Evolutionary conservation across 2,329 filamentous ascomycete genomes (phyloP).

Genomic region (Lachnum nothofagi): DNA sequence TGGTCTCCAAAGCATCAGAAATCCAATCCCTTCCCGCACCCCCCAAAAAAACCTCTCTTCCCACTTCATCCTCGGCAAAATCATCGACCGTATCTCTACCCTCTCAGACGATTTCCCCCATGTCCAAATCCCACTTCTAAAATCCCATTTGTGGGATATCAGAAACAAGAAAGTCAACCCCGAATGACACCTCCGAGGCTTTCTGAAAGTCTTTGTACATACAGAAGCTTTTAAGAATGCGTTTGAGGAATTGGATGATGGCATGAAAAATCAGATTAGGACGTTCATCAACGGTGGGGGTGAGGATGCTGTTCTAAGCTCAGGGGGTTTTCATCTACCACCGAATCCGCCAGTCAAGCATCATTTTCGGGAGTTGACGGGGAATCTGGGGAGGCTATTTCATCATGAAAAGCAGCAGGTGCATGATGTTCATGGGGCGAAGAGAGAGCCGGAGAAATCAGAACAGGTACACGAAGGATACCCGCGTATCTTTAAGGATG

Average conservation of each 20-base stretch:
- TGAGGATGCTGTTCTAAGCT: slow-evolving; percentile 22
- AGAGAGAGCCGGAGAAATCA: neutral
- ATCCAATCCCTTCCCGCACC: slow-evolving; percentile 14
- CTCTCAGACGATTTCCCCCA: slow-evolving; percentile 24
- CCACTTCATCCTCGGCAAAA: slow-evolving; percentile 33
- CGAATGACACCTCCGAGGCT: slow-evolving; percentile 31
- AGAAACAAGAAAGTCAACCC: slow-evolving; percentile 30
- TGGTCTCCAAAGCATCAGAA: slow-evolving; percentile 1
- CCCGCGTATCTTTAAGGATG: slow-evolving; percentile 33
- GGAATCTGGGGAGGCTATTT: too few species aligned
- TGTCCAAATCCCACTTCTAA: slow-evolving; percentile 28
- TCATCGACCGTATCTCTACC: slow-evolving; percentile 31
- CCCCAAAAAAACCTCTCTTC: slow-evolving; percentile 23
- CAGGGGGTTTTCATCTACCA: slow-evolving; percentile 27
- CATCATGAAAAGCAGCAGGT: too few species aligned
- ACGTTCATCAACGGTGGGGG: slow-evolving; percentile 30
- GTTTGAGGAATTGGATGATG: slow-evolving; percentile 27
- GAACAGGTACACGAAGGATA: neutral
- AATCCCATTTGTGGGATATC: slow-evolving; percentile 30
- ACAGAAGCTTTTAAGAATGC: slow-evolving; percentile 30
- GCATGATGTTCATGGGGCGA: too few species aligned
- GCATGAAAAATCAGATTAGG: slow-evolving; percentile 29
- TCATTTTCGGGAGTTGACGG: slow-evolving; percentile 30
- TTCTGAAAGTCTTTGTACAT: slow-evolving; percentile 30
- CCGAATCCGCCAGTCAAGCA: slow-evolving; percentile 32